phyloP scores from a whole-genome alignment of 331 rosid species.

The Malus hybrid region DNA sequence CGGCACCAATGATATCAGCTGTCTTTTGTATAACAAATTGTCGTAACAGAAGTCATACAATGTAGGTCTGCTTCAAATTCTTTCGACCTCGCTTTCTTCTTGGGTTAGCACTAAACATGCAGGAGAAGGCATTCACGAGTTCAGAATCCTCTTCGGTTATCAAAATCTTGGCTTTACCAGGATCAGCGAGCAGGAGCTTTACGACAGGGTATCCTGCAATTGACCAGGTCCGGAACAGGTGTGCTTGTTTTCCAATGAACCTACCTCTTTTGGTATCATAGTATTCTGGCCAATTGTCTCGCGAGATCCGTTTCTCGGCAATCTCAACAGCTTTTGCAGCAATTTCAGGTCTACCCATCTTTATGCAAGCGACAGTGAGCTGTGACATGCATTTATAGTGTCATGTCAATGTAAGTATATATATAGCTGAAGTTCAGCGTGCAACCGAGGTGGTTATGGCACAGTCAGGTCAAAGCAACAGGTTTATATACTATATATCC shows the following conservation, averaged over 20 bases:
- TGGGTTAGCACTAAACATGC: conserved; percentile 53
- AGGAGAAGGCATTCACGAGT: conserved; percentile 64
- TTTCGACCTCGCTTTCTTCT: conserved; percentile 63
- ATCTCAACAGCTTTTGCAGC: conserved; percentile 66
- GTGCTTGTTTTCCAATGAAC: conserved; percentile 73
- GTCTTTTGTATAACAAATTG: neutral
- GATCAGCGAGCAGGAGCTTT: conserved; percentile 64
- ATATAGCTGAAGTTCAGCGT: neutral
- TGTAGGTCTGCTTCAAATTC: conserved; percentile 45
- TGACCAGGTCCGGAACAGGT: conserved; percentile 70
- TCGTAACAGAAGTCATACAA: conserved; percentile 32
- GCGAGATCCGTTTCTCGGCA: conserved; percentile 53
- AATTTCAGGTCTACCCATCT: conserved; percentile 71
- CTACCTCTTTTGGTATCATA: conserved; percentile 66
- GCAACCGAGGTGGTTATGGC: neutral
- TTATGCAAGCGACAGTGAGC: conserved; percentile 89
- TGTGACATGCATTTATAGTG: conserved; percentile 24
- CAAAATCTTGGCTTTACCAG: conserved; percentile 62
- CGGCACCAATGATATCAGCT: too few relatives aligned
- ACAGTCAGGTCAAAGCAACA: neutral
- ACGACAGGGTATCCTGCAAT: conserved; percentile 81
- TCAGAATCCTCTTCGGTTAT: conserved; percentile 76
- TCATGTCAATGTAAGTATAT: conserved; percentile 1
- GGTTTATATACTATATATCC: neutral
- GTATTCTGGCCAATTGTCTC: conserved; percentile 86